Conservation (phyloP, 805 yeast species). For the Tetrapisispora arboricola region DNA sequence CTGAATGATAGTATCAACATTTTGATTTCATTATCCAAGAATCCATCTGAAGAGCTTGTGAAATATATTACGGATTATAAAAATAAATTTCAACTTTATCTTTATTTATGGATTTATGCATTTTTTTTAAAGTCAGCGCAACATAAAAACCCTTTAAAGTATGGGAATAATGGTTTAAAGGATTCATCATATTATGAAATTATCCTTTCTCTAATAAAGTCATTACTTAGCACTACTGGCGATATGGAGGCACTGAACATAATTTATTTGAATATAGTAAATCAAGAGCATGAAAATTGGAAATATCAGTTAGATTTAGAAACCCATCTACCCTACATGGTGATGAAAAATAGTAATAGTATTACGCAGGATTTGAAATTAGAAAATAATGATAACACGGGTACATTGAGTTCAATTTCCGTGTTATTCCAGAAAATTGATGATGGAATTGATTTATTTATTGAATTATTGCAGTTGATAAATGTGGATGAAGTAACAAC, state of each 20-base stretch:
- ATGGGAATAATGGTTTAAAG: constrained; percentile 4
- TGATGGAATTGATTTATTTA: constrained; percentile 31
- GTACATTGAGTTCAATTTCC: constrained; percentile 7
- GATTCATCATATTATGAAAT: constrained; percentile 23
- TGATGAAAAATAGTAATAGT: constrained; percentile 3
- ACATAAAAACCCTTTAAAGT: constrained; percentile 11
- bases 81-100: constrained; percentile 12
- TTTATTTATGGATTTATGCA: constrained; percentile 31
- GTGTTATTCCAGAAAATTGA: constrained; percentile 38
- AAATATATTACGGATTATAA: constrained; percentile 18
- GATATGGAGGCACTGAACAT: constrained; percentile 19
- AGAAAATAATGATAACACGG: constrained; percentile 4
- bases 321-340: constrained; percentile 29
- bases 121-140: constrained; percentile 28
- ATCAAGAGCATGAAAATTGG: constrained; percentile 30
- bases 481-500: constrained; percentile 38
- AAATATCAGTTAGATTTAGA: constrained; percentile 28
- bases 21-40: constrained; percentile 49
- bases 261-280: constrained; percentile 26
- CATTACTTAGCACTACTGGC: constrained; percentile 26
- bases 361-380: neutral
- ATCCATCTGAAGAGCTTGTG: constrained; percentile 30
- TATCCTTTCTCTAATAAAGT: constrained; percentile 25
- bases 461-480: constrained; percentile 39
- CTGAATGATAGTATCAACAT: constrained; percentile 58